Percentiles rank a stretch among this genome's conserved stretches.
phyloP scores from a whole-genome alignment of 139 green algal species.

The Picochlorum sp. region DNA sequence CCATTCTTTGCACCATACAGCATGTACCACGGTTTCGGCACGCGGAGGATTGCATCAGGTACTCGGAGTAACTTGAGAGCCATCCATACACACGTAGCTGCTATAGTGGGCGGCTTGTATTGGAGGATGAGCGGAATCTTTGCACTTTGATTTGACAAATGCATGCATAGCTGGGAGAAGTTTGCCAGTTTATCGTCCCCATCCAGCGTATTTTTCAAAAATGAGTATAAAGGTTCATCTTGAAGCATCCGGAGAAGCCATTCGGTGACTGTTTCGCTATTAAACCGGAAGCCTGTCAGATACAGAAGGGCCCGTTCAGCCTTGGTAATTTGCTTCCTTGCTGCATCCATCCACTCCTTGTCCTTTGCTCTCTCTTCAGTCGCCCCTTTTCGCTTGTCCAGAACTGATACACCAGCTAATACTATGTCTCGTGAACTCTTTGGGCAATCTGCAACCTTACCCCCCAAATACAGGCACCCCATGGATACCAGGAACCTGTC shows the following conservation, averaged over 20 bases:
- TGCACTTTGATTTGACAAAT: slow-evolving; percentile 10
- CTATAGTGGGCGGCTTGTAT: slow-evolving; percentile 9
- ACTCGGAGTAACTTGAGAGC: slow-evolving; percentile 13
- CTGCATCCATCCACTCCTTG: not conserved
- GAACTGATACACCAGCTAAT: not conserved
- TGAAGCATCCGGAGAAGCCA: slow-evolving; percentile 2
- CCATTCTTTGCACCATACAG: not conserved
- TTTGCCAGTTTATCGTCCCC: not conserved
- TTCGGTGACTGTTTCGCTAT: not conserved
- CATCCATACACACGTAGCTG: slow-evolving; percentile 26
- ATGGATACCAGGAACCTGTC: slow-evolving; percentile 65
- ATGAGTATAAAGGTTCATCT: slow-evolving; percentile 8
- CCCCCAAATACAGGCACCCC: slow-evolving; percentile 75
- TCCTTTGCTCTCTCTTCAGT: too few species aligned
- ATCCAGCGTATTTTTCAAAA: not conserved
- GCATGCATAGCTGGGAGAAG: slow-evolving; percentile 1
- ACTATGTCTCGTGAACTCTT: slow-evolving; percentile 60
- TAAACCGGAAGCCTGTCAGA: slow-evolving; percentile 27
- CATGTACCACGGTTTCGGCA: not conserved
- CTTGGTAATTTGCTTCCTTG: slow-evolving; percentile 18
- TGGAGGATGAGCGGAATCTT: slow-evolving; percentile 18
- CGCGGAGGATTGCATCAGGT: not conserved
- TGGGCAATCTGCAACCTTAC: slow-evolving; percentile 79
- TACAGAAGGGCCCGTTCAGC: slow-evolving; percentile 44
- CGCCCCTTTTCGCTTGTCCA: not conserved